These are phyloP conservation scores for Acanthamoeba healyi DNA, from an alignment of 208 protist genomes.

Conservation along the genomic window DNA sequence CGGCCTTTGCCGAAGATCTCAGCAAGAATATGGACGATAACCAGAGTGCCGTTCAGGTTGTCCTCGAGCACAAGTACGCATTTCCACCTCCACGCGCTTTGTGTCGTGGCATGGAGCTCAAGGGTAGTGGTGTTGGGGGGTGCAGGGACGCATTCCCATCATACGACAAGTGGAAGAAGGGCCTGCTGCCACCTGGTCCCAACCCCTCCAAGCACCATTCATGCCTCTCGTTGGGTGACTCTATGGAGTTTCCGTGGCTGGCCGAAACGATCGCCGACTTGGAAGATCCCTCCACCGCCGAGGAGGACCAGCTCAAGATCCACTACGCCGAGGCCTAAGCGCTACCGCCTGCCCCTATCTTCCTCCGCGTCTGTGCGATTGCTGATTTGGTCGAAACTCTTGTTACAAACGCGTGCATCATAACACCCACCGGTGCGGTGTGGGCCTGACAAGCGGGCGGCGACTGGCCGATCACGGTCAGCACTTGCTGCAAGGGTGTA, in stretches of 20 bases:
- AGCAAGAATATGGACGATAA: constrained; percentile 34
- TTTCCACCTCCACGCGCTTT: too few species aligned
- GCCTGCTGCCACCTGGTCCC: constrained; percentile 24
- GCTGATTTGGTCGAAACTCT: too few species aligned
- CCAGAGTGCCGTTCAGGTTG: background rate
- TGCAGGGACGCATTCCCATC: background rate
- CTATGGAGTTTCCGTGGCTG: background rate
- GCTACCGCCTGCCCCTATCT: background rate
- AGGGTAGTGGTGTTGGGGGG: too few species aligned
- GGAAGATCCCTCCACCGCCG: background rate
- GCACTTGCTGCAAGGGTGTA: too few species aligned
- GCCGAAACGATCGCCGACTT: background rate
- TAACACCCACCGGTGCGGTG: too few species aligned
- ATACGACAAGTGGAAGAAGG: constrained; percentile 45
- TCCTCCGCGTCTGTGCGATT: background rate
- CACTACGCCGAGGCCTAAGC: background rate
- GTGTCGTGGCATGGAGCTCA: too few species aligned
- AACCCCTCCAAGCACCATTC: constrained; percentile 41
- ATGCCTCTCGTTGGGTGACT: background rate
- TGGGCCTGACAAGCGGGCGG: too few species aligned
- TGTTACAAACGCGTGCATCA: too few species aligned
- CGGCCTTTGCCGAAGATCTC: constrained; percentile 56
- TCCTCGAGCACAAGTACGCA: background rate
- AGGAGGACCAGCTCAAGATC: background rate
- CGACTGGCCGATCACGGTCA: too few species aligned